A percentile compares a stretch with the other conserved stretches of the same genome.
phyloP scores from a whole-genome alignment of 202 grass and related monocot species.

The Panicum virgatum region DNA sequence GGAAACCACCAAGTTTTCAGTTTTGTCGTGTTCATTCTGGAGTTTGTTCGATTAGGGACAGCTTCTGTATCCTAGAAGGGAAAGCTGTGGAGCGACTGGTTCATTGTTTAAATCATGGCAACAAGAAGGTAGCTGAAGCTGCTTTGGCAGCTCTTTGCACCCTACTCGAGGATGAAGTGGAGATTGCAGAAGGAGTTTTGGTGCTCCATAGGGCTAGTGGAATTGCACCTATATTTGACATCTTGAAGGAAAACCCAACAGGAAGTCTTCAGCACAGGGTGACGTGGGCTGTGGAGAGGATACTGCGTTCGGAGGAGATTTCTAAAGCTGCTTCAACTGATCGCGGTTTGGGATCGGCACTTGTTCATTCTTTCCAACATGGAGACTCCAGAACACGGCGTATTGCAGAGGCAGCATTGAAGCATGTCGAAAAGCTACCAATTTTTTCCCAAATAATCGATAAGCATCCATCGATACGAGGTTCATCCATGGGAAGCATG shows the following conservation, averaged over 20 bases:
- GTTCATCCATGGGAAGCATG: constrained; percentile 42
- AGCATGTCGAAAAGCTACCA: constrained; percentile 64
- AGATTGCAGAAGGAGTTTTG: constrained; percentile 51
- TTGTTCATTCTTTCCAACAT: constrained; percentile 66
- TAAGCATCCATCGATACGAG: constrained; percentile 18
- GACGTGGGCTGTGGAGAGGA: constrained; percentile 81
- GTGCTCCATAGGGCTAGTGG: constrained; percentile 47
- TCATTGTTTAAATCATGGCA: constrained; percentile 61
- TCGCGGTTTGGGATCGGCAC: constrained; percentile 55
- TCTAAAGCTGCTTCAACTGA: constrained; percentile 48
- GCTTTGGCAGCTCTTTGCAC: constrained; percentile 70
- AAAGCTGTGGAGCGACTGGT: constrained; percentile 71
- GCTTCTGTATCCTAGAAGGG: constrained; percentile 74
- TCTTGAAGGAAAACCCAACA: constrained; percentile 55
- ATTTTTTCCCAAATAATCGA: constrained; percentile 57
- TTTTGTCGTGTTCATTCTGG: constrained; percentile 63
- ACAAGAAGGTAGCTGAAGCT: constrained; percentile 63
- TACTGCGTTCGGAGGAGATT: constrained; percentile 67
- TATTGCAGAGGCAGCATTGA: constrained; percentile 67
- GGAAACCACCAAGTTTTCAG: constrained; percentile 25
- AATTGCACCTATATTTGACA: constrained; percentile 48
- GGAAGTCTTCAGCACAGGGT: constrained; percentile 59
- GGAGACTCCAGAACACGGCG: constrained; percentile 57
- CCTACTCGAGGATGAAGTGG: constrained; percentile 63
- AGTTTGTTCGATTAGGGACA: constrained; percentile 61